Conservation (phyloP, 768 basidiomycete genomes). For the Mycena epipterygia region DNA sequence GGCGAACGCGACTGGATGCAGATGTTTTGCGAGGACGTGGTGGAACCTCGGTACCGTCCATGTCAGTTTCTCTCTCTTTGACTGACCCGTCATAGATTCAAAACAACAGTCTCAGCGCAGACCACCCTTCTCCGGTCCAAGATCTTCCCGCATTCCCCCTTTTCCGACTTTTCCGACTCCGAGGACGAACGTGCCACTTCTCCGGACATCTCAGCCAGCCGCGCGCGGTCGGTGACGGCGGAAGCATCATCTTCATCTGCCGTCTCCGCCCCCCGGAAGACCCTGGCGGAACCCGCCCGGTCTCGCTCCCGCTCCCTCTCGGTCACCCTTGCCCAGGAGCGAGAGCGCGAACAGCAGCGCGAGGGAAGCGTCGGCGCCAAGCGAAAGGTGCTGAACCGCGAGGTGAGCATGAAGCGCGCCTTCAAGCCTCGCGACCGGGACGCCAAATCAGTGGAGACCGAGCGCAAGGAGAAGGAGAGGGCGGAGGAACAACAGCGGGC, state of each 20-base stretch:
- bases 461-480: conserved; percentile 37
- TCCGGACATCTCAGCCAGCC: conserved; percentile 19
- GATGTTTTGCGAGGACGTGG: conserved; percentile 73
- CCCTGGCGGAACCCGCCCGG: conserved; percentile 43
- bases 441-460: conserved; percentile 27
- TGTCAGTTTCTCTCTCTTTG: background rate
- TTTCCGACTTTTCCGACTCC: conserved; percentile 55
- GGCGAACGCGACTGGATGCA: conserved; percentile 81
- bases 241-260: conserved; percentile 21
- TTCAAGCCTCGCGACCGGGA: conserved; percentile 65
- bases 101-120: conserved; percentile 60
- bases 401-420: conserved; percentile 82
- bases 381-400: conserved; percentile 72
- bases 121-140: conserved; percentile 74
- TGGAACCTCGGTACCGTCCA: conserved; percentile 70
- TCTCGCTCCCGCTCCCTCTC: conserved; percentile 75
- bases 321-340: conserved; percentile 71
- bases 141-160: conserved; percentile 75
- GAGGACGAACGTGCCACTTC: conserved; percentile 42
- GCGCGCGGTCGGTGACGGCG: conserved; percentile 19
- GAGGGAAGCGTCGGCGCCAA: conserved; percentile 53
- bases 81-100: conserved; percentile 61
- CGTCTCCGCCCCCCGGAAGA: conserved; percentile 22
- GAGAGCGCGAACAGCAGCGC: conserved; percentile 54
- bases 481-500: conserved; percentile 35